Evolutionary conservation across 2,329 filamentous ascomycete species (phyloP).

Genomic region (Pyricularia grisea): DNA sequence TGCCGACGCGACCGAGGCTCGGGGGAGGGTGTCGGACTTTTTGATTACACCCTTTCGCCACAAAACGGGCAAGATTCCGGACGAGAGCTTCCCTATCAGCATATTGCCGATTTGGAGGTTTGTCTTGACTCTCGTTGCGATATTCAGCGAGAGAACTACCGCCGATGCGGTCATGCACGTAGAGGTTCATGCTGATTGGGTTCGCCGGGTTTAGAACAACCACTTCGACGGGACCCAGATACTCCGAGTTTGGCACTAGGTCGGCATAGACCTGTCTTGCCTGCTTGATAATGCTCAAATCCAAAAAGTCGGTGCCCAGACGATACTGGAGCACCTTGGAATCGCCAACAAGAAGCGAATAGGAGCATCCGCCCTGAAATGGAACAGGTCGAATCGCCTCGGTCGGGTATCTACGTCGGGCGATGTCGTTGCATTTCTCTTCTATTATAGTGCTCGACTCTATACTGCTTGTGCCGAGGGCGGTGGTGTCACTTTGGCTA

Average conservation of each 20-base stretch:
- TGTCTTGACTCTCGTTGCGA: constrained; percentile 7
- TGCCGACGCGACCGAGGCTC: constrained; percentile 26
- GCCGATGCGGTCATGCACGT: constrained; percentile 29
- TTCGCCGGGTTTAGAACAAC: constrained; percentile 12
- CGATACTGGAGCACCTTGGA: constrained; percentile 38
- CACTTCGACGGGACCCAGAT: constrained; percentile 19
- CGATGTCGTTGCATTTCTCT: constrained; percentile 6
- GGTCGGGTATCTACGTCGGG: background rate
- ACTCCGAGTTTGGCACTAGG: constrained; percentile 30
- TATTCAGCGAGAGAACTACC: constrained; percentile 30
- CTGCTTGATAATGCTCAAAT: constrained; percentile 24
- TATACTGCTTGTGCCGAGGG: background rate
- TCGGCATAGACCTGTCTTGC: constrained; percentile 29
- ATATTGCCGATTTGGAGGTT: constrained; percentile 4
- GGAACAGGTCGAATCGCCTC: constrained; percentile 19
- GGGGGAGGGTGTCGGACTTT: constrained; percentile 6
- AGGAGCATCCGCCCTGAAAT: constrained; percentile 42
- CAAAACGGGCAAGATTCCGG: constrained; percentile 29
- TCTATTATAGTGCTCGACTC: background rate
- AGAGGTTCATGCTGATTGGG: constrained; percentile 23
- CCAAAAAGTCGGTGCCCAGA: constrained; percentile 29
- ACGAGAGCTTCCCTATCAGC: constrained; percentile 20
- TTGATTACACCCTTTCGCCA: constrained; percentile 26
- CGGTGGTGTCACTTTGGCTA: too few species aligned
- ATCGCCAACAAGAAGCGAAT: constrained; percentile 32